These are phyloP conservation scores for Colletotrichum salicis DNA, from an alignment of 2,329 filamentous ascomycete species.

Conservation along the genomic window DNA sequence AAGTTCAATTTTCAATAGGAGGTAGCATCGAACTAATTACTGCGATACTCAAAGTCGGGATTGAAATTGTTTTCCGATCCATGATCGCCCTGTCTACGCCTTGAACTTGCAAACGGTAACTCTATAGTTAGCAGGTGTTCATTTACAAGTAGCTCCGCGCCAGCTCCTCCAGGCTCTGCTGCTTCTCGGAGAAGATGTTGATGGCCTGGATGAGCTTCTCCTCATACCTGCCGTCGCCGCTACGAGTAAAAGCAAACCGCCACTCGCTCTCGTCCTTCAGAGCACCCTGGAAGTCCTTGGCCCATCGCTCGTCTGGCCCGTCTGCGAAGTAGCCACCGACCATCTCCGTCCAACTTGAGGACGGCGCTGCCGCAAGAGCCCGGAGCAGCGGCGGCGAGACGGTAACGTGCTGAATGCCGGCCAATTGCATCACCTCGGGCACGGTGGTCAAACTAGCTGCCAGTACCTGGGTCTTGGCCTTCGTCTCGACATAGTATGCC, in stretches of 20 bases:
- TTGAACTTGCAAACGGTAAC: not conserved
- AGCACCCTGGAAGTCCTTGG: slow-evolving; percentile 32
- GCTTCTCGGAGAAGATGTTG: slow-evolving; percentile 67
- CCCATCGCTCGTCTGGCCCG: slow-evolving; percentile 42
- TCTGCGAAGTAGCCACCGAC: slow-evolving; percentile 44
- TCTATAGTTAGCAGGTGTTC: not conserved
- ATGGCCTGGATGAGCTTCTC: slow-evolving; percentile 65
- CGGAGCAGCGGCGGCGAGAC: slow-evolving; percentile 64
- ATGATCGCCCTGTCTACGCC: not conserved
- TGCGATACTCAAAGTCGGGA: too few species aligned
- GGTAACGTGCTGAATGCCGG: slow-evolving; percentile 68
- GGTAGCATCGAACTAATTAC: too few species aligned
- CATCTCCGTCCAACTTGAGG: slow-evolving; percentile 44
- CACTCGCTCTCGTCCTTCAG: slow-evolving; percentile 57
- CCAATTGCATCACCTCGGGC: slow-evolving; percentile 67
- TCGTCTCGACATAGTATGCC: slow-evolving; percentile 58
- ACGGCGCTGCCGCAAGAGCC: slow-evolving; percentile 53
- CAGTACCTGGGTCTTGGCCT: slow-evolving; percentile 60
- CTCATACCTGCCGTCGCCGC: slow-evolving; percentile 57
- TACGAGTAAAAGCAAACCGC: slow-evolving; percentile 62
- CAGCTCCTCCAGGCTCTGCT: slow-evolving; percentile 59
- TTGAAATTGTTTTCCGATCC: too few species aligned
- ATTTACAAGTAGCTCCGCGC: slow-evolving; percentile 19
- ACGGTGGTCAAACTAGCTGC: slow-evolving; percentile 67
- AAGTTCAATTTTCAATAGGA: not conserved